Evolutionary conservation across 2,329 filamentous ascomycete species (phyloP), one percentile per base, ranked within the genome.

Genomic region (Penicillium hesseltinei): DNA sequence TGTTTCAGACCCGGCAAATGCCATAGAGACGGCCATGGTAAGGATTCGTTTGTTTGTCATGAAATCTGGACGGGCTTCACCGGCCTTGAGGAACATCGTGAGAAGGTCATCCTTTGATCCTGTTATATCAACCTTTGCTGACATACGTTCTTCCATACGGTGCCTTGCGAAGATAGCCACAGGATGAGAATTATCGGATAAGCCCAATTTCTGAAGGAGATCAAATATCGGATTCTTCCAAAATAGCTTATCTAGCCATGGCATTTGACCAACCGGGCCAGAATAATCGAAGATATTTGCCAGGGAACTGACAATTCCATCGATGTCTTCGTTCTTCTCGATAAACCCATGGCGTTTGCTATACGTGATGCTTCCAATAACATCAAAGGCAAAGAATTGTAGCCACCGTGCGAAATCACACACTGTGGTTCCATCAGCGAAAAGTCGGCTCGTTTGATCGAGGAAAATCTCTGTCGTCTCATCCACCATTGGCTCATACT

Each of bases 301-400:
- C 19, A 92, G 71, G 64, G 89, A 89, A 0, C 73, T 76, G 5
- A 92, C 82, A 51, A 92, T 91, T 0, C 88, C 88, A 60, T 90
- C 88, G 15, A 92, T 84, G 59, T 93, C 90, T 68, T 88, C 81
- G 57, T 90, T 88, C 66, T 83, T 82, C 72, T 92, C 89, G 1
- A 93, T 75, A 63, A 92, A 92, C 0, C 90, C 90, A 58, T 91
- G 82, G 0, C 88, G 81, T 72, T 91, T 90, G 72, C 84, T 87
- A 75, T 89, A 92, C 0, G 89, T 91, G 66, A 92, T 84, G 60
- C 90, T 87, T 6, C 88, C 88, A 60, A 91, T 91, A n/a, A 92
- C 89, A 68, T 92, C 90, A 66, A 92, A 92, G 0, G 90, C 90
- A 64, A 90, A 92, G 69, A 87, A 92, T 67, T 92, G 89, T 56